phyloP scores from a whole-genome alignment of 2,329 filamentous ascomycete genomes.

The Fusarium udum region DNA sequence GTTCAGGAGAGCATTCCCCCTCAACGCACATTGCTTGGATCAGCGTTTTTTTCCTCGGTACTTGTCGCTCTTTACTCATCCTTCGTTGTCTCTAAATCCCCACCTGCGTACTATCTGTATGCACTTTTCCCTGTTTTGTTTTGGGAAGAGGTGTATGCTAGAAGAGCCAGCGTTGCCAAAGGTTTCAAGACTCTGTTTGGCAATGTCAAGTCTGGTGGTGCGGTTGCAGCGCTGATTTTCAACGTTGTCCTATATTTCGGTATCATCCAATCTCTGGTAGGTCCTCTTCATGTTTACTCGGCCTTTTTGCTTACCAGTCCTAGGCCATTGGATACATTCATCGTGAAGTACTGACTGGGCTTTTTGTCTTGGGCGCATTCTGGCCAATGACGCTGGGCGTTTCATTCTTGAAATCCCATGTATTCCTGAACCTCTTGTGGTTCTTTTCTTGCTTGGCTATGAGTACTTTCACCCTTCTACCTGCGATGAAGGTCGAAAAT shows the following conservation, averaged over 20 bases:
- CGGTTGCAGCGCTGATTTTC: conserved; percentile 67
- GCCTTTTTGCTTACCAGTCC: conserved; percentile 6
- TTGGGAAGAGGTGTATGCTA: conserved; percentile 94
- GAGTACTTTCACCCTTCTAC: conserved; percentile 90
- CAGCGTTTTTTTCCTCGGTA: conserved; percentile 76
- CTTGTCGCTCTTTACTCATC: conserved; percentile 81
- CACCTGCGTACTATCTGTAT: conserved; percentile 88
- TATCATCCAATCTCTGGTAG: conserved; percentile 80
- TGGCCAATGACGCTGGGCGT: conserved; percentile 83
- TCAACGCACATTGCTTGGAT: conserved; percentile 68
- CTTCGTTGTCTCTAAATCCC: conserved; percentile 81
- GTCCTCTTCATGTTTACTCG: conserved; percentile 38
- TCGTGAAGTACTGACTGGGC: conserved; percentile 83
- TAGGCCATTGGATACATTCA: conserved; percentile 93
- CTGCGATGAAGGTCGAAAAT: conserved; percentile 86
- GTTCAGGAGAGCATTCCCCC: conserved; percentile 74
- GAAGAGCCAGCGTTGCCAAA: conserved; percentile 72
- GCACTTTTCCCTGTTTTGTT: conserved; percentile 92
- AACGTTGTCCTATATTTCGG: conserved; percentile 75
- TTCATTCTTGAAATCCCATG: conserved; percentile 75
- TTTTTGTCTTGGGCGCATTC: conserved; percentile 78
- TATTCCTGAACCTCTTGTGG: conserved; percentile 75
- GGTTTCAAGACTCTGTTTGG: conserved; percentile 76
- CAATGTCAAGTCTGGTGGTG: conserved; percentile 69
- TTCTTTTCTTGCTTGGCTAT: conserved; percentile 79